Evolutionary conservation across 371 early-diverging fungal species (phyloP), one percentile per base, ranked within the genome.

Genomic region (Mucor piriformis): DNA sequence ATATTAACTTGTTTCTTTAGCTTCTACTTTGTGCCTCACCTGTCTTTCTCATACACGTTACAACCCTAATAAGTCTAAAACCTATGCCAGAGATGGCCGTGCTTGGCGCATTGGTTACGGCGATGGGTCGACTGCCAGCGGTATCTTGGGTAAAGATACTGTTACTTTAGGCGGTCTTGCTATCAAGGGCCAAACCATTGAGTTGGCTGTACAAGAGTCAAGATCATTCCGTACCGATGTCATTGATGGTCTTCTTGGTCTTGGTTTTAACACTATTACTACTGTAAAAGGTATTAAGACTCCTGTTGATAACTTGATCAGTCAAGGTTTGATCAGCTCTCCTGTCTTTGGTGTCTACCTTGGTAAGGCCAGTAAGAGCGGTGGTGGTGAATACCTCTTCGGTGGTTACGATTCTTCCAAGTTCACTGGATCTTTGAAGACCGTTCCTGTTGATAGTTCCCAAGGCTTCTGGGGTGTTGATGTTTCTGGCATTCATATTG

Each of bases 91-190:
- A 27, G 67, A 74, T 24, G 75, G 70, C 38, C 67, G 67, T 15
- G 61, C 64, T 46, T 83, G 79, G 65, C 59, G 67, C 13, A 83
- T 83, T 35, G 55, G 50, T 50, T 84, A 84, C 54, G 84, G 81
- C n/a, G 74, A 77, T 25, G 79, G 67, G 2, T 76, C 77, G 18
- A 59, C 54, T 11, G 72, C 76, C 16, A 60, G 57, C 18, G 72
- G 72, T 54, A 52, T 61, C 33, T 56, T 67, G 16, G 72, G 49
- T n/a, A 48, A 33, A 15, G 72, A 72, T 27, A 61, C 59, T 3
- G 58, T 72, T 21, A 57, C 35, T 16, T 50, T 72, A 18, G 72
- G 72, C 3, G 66, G 59, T 50, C 57, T 72, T 52, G 60, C 52
- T 18, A 59, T 65, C 21, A 40, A 52, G 12, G 40, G 59, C 11